phyloP scores from a whole-genome alignment of 345 rosid species.

The Cochlearia excelsa region DNA sequence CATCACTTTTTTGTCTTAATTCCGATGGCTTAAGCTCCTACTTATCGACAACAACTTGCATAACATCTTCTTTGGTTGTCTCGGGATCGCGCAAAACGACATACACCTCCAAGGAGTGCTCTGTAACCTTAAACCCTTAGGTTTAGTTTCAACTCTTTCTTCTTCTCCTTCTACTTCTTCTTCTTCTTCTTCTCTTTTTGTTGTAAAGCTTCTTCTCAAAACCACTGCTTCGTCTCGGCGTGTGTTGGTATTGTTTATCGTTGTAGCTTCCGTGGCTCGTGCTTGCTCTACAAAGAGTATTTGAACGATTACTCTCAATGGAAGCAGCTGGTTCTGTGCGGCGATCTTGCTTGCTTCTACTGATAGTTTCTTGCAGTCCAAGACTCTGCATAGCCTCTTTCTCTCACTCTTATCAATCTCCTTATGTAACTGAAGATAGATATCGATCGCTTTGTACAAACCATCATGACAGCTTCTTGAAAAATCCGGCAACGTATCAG shows the following conservation, averaged over 20 bases:
- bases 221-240: conserved; percentile 1
- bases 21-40: conserved; percentile 56
- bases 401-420: conserved; percentile 73
- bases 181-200: conserved; percentile 56
- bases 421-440: conserved; percentile 90
- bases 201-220: conserved; percentile 53
- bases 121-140: conserved; percentile 38
- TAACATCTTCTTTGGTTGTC: conserved; percentile 53
- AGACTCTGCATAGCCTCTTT: conserved; percentile 68
- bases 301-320: conserved; percentile 84
- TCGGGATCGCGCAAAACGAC: conserved; percentile 65
- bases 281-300: conserved; percentile 91
- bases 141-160: conserved; percentile 55
- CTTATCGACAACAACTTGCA: conserved; percentile 53
- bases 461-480: conserved; percentile 80
- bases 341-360: conserved; percentile 92
- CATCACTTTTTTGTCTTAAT: background rate
- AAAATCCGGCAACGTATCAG: conserved; percentile 63
- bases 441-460: conserved; percentile 84
- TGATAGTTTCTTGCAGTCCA: conserved; percentile 89
- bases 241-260: conserved; percentile 52
- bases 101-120: conserved; percentile 55
- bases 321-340: conserved; percentile 86
- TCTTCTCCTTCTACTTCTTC: conserved; percentile 32
- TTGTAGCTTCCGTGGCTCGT: conserved; percentile 54